phyloP scores from a whole-genome alignment of 768 basidiomycete genomes.

The Tylopilus intermedius region DNA sequence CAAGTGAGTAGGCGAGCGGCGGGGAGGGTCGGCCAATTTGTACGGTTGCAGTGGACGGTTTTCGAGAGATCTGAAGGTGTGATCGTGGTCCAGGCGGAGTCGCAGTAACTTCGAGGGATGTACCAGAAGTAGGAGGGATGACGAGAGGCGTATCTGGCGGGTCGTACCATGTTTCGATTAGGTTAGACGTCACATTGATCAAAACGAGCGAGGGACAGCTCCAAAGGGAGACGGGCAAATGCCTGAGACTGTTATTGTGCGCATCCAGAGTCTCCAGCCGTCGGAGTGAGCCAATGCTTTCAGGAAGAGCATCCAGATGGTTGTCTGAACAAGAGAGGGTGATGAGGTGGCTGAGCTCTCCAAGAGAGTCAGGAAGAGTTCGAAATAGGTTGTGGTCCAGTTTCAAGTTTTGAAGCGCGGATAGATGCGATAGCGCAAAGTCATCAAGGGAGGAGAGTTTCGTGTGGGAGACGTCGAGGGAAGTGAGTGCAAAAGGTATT shows the following conservation, averaged over 20 bases:
- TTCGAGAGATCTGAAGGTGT: constrained; percentile 23
- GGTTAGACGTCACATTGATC: constrained; percentile 87
- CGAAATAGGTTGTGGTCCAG: constrained; percentile 87
- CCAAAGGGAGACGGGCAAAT: constrained; percentile 78
- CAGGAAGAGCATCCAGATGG: constrained; percentile 69
- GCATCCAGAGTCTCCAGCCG: constrained; percentile 75
- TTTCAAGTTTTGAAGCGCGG: constrained; percentile 63
- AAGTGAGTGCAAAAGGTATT: constrained; percentile 56
- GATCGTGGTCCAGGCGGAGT: constrained; percentile 13
- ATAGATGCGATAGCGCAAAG: constrained; percentile 63
- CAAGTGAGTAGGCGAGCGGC: constrained; percentile 66
- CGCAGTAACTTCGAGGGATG: constrained; percentile 19
- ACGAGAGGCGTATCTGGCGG: constrained; percentile 41
- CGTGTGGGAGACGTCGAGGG: constrained; percentile 80
- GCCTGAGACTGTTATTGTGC: constrained; percentile 84
- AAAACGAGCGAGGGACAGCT: constrained; percentile 64
- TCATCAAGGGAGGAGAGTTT: constrained; percentile 84
- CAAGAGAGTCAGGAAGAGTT: constrained; percentile 77
- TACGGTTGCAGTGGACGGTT: constrained; percentile 33
- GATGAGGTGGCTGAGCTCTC: constrained; percentile 64
- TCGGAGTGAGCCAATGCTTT: constrained; percentile 69
- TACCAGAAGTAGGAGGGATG: constrained; percentile 19
- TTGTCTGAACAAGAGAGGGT: constrained; percentile 89
- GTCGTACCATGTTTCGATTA: constrained; percentile 67
- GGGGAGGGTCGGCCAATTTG: constrained; percentile 36